Conservation (phyloP, 306 rosid genomes). For the Oemleria cerasiformis region DNA sequence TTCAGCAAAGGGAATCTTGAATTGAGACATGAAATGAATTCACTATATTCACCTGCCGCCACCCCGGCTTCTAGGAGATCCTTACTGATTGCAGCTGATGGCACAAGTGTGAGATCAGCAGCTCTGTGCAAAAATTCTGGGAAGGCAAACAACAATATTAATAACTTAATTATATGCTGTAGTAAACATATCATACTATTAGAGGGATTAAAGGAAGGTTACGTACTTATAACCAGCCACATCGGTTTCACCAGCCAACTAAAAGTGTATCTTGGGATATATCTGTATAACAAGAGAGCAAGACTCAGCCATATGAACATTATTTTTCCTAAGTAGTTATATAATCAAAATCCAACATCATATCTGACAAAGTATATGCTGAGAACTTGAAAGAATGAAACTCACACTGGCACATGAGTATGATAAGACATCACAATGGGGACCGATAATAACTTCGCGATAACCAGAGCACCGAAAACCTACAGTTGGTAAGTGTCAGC, state of each 20-base stretch:
- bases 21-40: background rate
- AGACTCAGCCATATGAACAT: slow-evolving; percentile 1
- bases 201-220: slow-evolving; percentile 14
- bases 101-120: slow-evolving; percentile 94
- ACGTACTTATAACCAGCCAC: slow-evolving; percentile 95
- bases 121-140: slow-evolving; percentile 93
- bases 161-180: slow-evolving; percentile 23
- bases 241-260: slow-evolving; percentile 99
- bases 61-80: slow-evolving; percentile 79
- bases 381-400: slow-evolving; percentile 28
- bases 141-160: slow-evolving; percentile 29
- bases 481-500: slow-evolving; percentile 30
- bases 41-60: slow-evolving; percentile 63
- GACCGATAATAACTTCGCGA: slow-evolving; percentile 76
- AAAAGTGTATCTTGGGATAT: slow-evolving; percentile 96
- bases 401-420: slow-evolving; percentile 97
- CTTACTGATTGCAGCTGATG: slow-evolving; percentile 83
- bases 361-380: background rate
- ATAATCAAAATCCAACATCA: background rate
- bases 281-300: slow-evolving; percentile 42
- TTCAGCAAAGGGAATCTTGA: background rate
- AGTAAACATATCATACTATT: slow-evolving; percentile 1
- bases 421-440: slow-evolving; percentile 99
- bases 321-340: background rate
- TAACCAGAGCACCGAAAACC: slow-evolving; percentile 96